These are phyloP conservation scores for Ganoderma leucocontextum DNA, from an alignment of 1,284 basidiomycete species.

Conservation along the genomic window DNA sequence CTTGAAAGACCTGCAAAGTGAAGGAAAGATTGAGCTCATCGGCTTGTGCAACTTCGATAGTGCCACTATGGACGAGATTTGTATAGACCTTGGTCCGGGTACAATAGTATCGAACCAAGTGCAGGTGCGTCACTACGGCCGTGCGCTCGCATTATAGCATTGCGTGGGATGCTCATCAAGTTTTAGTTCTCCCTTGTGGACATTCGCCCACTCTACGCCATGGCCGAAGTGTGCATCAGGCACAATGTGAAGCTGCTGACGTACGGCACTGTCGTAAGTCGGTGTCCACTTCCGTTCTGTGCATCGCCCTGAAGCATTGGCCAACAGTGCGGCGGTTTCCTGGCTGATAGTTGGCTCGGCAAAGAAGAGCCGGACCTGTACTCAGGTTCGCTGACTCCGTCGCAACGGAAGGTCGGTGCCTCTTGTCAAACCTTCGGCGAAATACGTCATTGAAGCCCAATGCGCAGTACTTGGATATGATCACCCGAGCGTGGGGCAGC, in stretches of 20 bases:
- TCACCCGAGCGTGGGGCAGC: slow-evolving; percentile 77
- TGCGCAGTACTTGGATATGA: slow-evolving; percentile 81
- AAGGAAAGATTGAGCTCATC: slow-evolving; percentile 70
- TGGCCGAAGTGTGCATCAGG: slow-evolving; percentile 78
- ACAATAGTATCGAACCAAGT: slow-evolving; percentile 84
- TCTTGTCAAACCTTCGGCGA: slow-evolving; percentile 13
- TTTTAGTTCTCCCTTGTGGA: slow-evolving; percentile 82
- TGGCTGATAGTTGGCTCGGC: slow-evolving; percentile 79
- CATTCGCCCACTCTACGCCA: slow-evolving; percentile 76
- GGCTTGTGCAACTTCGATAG: slow-evolving; percentile 86
- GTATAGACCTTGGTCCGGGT: slow-evolving; percentile 71
- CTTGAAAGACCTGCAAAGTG: slow-evolving; percentile 64
- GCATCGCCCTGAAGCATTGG: slow-evolving; percentile 14
- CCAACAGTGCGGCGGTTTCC: slow-evolving; percentile 80
- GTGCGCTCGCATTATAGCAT: background rate
- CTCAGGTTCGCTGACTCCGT: slow-evolving; percentile 68
- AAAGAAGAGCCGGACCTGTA: slow-evolving; percentile 77
- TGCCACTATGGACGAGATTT: slow-evolving; percentile 78
- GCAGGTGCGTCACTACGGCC: slow-evolving; percentile 57
- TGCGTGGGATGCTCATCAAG: background rate
- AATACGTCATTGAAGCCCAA: background rate
- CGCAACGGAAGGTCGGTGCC: slow-evolving; percentile 76
- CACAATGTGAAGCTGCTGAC: slow-evolving; percentile 80
- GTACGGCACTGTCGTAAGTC: slow-evolving; percentile 78
- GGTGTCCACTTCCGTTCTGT: slow-evolving; percentile 13